These are phyloP conservation scores for Oehlia diaphana DNA, from an alignment of 192 early-diverging fungal species.

Conservation along the genomic window DNA sequence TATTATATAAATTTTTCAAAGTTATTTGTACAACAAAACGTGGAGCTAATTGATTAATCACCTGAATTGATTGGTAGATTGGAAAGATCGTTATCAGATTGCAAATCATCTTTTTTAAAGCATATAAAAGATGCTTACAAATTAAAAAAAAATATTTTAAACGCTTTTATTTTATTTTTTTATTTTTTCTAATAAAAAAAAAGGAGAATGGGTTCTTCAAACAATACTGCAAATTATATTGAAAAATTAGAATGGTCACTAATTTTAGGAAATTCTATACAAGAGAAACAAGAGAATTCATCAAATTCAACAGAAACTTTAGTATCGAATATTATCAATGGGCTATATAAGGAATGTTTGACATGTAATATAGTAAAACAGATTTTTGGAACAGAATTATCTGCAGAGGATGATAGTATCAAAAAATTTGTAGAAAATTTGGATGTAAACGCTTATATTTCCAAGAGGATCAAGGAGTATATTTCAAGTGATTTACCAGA, in stretches of 20 bases:
- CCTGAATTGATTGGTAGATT: too few relatives aligned
- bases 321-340: slow-evolving; percentile 33
- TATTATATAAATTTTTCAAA: too few relatives aligned
- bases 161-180: too few relatives aligned
- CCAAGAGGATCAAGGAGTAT: slow-evolving; percentile 39
- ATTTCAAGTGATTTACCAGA: slow-evolving; percentile 26
- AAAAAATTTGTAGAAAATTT: slow-evolving; percentile 37
- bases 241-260: slow-evolving; percentile 15
- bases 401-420: slow-evolving; percentile 23
- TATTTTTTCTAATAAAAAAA: too few relatives aligned
- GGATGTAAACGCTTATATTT: slow-evolving; percentile 43
- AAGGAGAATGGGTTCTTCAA: not conserved
- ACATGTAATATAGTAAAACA: slow-evolving; percentile 41
- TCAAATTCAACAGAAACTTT: not conserved
- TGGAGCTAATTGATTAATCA: too few relatives aligned
- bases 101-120: too few relatives aligned
- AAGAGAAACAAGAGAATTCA: not conserved
- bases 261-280: not conserved
- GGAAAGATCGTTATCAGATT: too few relatives aligned
- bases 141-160: too few relatives aligned
- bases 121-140: too few relatives aligned
- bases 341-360: slow-evolving; percentile 54
- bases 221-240: not conserved
- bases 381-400: slow-evolving; percentile 54
- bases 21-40: too few relatives aligned